Base-by-base conservation (phyloP, 257 asterid species). In the Cynanchum wilfordii region DNA sequence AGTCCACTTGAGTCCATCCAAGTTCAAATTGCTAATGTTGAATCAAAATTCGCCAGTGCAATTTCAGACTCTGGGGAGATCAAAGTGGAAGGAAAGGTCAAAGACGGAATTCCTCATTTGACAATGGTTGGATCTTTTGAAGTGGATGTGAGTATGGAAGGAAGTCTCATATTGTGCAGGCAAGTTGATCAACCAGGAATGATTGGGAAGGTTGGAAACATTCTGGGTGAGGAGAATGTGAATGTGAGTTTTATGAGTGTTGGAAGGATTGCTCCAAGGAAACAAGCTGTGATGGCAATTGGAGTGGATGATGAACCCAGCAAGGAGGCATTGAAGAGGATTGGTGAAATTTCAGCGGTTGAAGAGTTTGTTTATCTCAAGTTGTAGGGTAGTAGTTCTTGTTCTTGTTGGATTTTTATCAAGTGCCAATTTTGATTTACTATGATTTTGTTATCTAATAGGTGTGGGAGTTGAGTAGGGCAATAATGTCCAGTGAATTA, bases 131-230 rank as follows among this genome's bases (percentile, higher is more conserved):
- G 97, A 47, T 88, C 97, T 9, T 94, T 94, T 38, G 98, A 88
- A 36, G 96, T 94, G 68, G 98, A 94, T 40, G 96, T 89, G 81
- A 94, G 97, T 75, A 76, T 94, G 85, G 98, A 91, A 73, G 97
- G 98, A 51, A 91, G 96, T 77, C 75, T 91, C 66, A 93, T 93
- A 54, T 87, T 91, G 6, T 94, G 98, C 83, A 84, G 98, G 75
- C 98, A 94, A 74, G 95, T 89, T 50, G 98, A 94, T 75, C 98
- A 94, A 79, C 98, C 98, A 0, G 98, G 98, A 29, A 89, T 94
- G 96, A 91, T 94, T 6, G 96, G 98, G 15, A 89, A 86, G 67
- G 98, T 94, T 3, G 98, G 97, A 6, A 87, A 92, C 69, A 80
- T 94, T 75, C 71, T 91, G 67, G 97, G 95, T 4, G 88, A 94